Evolutionary conservation across 116 monocot species (phyloP).

Genomic region (Dioscorea cayenensis): DNA sequence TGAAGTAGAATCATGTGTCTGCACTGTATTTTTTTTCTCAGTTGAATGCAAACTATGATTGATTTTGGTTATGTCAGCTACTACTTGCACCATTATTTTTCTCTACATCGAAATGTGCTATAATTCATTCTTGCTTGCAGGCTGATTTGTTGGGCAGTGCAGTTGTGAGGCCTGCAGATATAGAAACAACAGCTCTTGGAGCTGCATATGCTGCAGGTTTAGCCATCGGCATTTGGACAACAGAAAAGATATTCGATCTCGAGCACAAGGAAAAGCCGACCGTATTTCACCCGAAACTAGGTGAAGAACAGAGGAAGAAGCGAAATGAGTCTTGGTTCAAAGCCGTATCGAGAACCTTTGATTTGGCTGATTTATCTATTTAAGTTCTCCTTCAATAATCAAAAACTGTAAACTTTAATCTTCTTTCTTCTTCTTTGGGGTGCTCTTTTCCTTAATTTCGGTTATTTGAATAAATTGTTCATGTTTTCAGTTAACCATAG

Average conservation of each 20-base stretch:
- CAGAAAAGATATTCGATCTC: slow-evolving; percentile 50
- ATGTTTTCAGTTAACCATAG: too few relatives aligned
- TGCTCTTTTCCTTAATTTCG: not conserved
- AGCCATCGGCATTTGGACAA: slow-evolving; percentile 64
- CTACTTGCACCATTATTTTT: too few relatives aligned
- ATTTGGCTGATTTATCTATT: slow-evolving; percentile 53
- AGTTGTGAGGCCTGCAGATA: slow-evolving; percentile 71
- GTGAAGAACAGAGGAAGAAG: slow-evolving; percentile 45
- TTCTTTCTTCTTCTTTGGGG: not conserved
- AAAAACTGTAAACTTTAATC: not conserved
- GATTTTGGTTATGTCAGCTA: too few relatives aligned
- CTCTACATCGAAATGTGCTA: too few relatives aligned
- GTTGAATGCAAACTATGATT: too few relatives aligned
- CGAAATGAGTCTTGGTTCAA: slow-evolving; percentile 71
- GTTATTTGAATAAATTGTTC: not conserved
- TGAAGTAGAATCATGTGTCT: too few relatives aligned
- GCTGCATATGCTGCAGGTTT: slow-evolving; percentile 87
- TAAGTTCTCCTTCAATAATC: not conserved
- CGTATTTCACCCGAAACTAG: slow-evolving; percentile 55
- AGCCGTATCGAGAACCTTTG: slow-evolving; percentile 71
- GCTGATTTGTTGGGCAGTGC: slow-evolving; percentile 77
- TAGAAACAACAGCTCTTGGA: slow-evolving; percentile 81
- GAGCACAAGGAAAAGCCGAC: slow-evolving; percentile 34
- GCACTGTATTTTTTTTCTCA: too few relatives aligned
- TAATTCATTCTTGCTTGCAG: slow-evolving; percentile 20